Base-by-base conservation (phyloP, 345 rosid species). In the Cardamine chenopodiifolia region DNA sequence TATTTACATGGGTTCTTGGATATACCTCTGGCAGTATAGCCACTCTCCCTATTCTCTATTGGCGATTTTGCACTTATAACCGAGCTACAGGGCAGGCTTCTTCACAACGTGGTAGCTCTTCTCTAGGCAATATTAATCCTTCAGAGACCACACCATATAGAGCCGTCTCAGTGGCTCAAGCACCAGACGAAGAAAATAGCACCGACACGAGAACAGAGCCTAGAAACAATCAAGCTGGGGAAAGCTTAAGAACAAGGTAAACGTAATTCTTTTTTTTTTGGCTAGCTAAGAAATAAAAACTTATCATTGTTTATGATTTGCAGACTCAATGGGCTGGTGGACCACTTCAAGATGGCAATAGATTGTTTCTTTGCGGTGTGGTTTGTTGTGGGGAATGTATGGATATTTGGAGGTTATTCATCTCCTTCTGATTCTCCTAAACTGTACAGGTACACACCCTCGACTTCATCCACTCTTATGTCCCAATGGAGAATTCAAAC, bases 311-410 rank as follows among this genome's bases (percentile, higher is more conserved):
- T 80, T 54, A 23, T 63, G 61, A 64, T 25, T 47, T 73, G 82
- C 85, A 92, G 97, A 71, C 53, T 92, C 71, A 88, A 80, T 71
- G 90, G 87, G 37, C 40, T 92, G 29, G 84, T 86, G 72, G 97
- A 92, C 72, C 88, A 92, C 75, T 87, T 89, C 78, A 92, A 92
- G 85, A 92, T 92, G 96, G 93, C 85, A 25, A 78, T 92, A 44
- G 96, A 92, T 75, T 89, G 93, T 85, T 92, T 92, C 83, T 92
- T 92, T 71, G 96, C 97, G 2, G 96, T 92, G 25, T 92, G 97
- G 97, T 92, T 92, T 83, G 96, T 92, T 17, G 97, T 92, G 8
- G 97, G 97, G 74, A 89, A 92, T 75, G 93, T 92, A 58, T 92
- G 97, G 97, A 91, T 91, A 50, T 91, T 91, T 70, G 97, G 97